Evolutionary conservation across 2,329 filamentous ascomycete species (phyloP).

Genomic region (Penicillium expansum): DNA sequence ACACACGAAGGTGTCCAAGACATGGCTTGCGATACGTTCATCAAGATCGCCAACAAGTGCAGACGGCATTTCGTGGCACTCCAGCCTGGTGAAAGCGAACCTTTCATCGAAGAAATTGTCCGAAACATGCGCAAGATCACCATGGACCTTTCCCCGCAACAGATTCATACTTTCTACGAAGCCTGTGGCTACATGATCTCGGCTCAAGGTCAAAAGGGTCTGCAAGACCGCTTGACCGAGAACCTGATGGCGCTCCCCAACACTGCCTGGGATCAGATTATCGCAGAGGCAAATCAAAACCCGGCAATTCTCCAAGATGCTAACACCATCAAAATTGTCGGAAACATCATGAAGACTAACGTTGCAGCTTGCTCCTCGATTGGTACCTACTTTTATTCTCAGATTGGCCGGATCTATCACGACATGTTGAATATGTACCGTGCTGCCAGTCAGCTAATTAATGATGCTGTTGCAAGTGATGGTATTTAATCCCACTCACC

Average conservation of each 20-base stretch:
- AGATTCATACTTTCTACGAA: slow-evolving; percentile 98
- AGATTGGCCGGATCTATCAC: slow-evolving; percentile 94
- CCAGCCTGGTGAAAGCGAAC: slow-evolving; percentile 89
- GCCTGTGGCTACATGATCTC: slow-evolving; percentile 99
- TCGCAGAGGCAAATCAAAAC: slow-evolving; percentile 78
- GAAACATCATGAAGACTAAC: slow-evolving; percentile 99
- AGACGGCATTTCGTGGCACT: slow-evolving; percentile 94
- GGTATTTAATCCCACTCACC: slow-evolving; percentile 52
- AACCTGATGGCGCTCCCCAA: slow-evolving; percentile 95
- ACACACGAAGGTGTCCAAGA: slow-evolving; percentile 99
- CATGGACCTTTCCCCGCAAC: slow-evolving; percentile 88
- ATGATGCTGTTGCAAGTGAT: slow-evolving; percentile 81
- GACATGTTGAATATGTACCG: slow-evolving; percentile 99
- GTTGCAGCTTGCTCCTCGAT: slow-evolving; percentile 98
- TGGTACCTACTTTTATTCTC: slow-evolving; percentile 94
- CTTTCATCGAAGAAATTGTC: slow-evolving; percentile 98
- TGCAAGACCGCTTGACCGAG: slow-evolving; percentile 85
- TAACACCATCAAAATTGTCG: slow-evolving; percentile 97
- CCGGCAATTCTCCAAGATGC: slow-evolving; percentile 83
- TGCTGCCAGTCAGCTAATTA: slow-evolving; percentile 93
- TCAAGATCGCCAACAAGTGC: slow-evolving; percentile 99
- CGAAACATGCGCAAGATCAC: slow-evolving; percentile 95
- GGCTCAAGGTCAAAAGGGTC: slow-evolving; percentile 89
- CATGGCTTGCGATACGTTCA: slow-evolving; percentile 99
- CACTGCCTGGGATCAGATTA: slow-evolving; percentile 92